A percentile compares a stretch with the other conserved stretches of the same genome.
Evolutionary conservation across 106 monocot genomes (phyloP).

Genomic region (Triglochin maritima): DNA sequence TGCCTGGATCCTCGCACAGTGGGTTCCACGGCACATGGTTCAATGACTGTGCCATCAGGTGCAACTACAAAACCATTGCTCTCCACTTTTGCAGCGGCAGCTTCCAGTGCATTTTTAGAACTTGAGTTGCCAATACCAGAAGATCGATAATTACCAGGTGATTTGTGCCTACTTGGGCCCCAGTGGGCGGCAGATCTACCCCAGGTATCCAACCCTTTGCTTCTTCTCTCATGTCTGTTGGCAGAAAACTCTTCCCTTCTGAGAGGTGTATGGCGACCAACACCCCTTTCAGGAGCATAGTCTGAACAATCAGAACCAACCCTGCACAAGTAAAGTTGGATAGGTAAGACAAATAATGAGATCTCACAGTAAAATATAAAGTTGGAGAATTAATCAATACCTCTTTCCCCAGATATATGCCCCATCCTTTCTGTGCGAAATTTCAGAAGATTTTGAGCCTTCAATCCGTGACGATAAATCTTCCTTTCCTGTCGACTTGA

Average conservation of each 20-base stretch:
- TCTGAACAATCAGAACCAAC: constrained; percentile 15
- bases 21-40: constrained; percentile 22
- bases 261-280: constrained; percentile 8
- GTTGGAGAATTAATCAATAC: constrained; percentile 19
- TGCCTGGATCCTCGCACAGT: constrained; percentile 6
- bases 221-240: constrained; percentile 22
- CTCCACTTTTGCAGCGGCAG: constrained; percentile 67
- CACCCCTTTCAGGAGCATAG: constrained; percentile 25
- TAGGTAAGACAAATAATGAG: background rate
- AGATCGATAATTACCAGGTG: constrained; percentile 29
- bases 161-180: constrained; percentile 20
- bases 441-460: constrained; percentile 29
- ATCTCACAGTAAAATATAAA: background rate
- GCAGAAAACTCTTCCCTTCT: constrained; percentile 24
- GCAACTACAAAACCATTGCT: constrained; percentile 80
- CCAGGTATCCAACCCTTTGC: constrained; percentile 24
- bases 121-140: constrained; percentile 20
- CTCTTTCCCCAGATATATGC: constrained; percentile 34
- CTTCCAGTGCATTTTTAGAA: constrained; percentile 66
- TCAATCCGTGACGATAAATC: constrained; percentile 33
- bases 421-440: constrained; percentile 26
- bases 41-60: constrained; percentile 80
- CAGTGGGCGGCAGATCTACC: constrained; percentile 19
- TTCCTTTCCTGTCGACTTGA: constrained; percentile 14
- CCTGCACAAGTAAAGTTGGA: constrained; percentile 15